These are phyloP conservation scores for Pythium dissimile DNA, from an alignment of 352 stramenopile genomes.

Conservation along the genomic window DNA sequence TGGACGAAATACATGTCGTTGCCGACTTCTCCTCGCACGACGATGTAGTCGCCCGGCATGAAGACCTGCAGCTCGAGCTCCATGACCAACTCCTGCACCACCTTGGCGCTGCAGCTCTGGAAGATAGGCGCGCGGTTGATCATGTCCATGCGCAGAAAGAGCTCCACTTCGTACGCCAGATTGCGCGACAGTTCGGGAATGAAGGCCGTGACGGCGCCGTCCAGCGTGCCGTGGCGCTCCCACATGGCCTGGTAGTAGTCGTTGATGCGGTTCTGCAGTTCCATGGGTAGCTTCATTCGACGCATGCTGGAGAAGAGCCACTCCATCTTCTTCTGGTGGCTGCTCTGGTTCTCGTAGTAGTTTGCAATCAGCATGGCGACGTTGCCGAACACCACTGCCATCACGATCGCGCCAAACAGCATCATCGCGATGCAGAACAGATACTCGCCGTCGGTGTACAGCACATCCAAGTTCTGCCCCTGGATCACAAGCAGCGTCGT, in stretches of 20 bases:
- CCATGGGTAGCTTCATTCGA: slow-evolving; percentile 69
- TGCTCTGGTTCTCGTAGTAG: slow-evolving; percentile 83
- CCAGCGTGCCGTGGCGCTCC: slow-evolving; percentile 75
- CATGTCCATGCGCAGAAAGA: slow-evolving; percentile 85
- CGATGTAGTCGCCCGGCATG: slow-evolving; percentile 82
- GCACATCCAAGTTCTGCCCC: slow-evolving; percentile 61
- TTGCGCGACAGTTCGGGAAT: slow-evolving; percentile 80
- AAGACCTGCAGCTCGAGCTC: slow-evolving; percentile 80
- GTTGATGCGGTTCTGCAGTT: slow-evolving; percentile 82
- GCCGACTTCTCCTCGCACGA: slow-evolving; percentile 75
- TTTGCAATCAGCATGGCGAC: slow-evolving; percentile 84
- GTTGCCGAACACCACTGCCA: slow-evolving; percentile 87
- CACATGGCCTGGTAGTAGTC: slow-evolving; percentile 87
- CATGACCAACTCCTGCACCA: slow-evolving; percentile 83
- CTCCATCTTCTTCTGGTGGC: slow-evolving; percentile 86
- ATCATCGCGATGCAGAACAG: slow-evolving; percentile 68
- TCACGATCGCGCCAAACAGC: slow-evolving; percentile 69
- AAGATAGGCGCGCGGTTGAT: slow-evolving; percentile 85
- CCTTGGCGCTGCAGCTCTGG: slow-evolving; percentile 74
- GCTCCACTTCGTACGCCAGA: slow-evolving; percentile 77
- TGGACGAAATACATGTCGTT: slow-evolving; percentile 91
- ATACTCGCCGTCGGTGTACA: slow-evolving; percentile 70
- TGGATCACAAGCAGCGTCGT: slow-evolving; percentile 69
- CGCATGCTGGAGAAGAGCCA: slow-evolving; percentile 84
- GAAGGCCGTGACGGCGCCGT: slow-evolving; percentile 71